Evolutionary conservation across 2,329 filamentous ascomycete genomes (phyloP), one percentile per base, ranked within the genome.

Genomic region (Talaromyces verruculosus): DNA sequence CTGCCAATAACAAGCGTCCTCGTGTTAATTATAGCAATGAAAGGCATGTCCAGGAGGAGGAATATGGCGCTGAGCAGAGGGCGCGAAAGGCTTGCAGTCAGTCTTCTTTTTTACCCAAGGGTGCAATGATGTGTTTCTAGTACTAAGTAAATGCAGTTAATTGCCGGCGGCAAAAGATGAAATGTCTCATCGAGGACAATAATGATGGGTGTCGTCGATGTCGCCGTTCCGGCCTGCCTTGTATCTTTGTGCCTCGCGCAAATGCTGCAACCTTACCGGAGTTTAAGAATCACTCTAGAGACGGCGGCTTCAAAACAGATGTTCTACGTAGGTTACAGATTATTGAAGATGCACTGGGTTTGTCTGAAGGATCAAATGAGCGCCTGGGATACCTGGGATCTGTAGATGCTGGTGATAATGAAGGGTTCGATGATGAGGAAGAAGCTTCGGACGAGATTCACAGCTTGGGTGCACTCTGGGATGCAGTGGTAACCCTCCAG

Each of bases 11-110:
- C 35, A 58, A 63, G 51, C 65, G 61, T n/a, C 7, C 25, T 37
- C 60, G 61, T 43, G 45, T 53, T 8, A 55, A 63, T n/a, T 33
- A 63, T 22, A n/a, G 39, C 28, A n/a, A 57, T 57, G 61, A 35
- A 22, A 15, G 35, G 5, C 60, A 25, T 35, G 43, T 22, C 35
- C 65, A 55, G 11, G 41, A 62, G n/a, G 53, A 49, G 51, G 61
- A 63, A 11, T 41, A 63, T 39, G 61, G 41, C n/a, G 15, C 55
- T 13, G 65, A 66, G 65, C 65, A 63, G 45, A 66, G 62, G 43
- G 61, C 65, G 55, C 65, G 65, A 49, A 66, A 66, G 65, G 65
- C 65, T 22, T 66, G 65, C 57, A 66, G 65, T 66, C 51, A 62
- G 65, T 63, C 30, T 11, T 39, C 11, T 11, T 35, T 25, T 7